phyloP scores from a whole-genome alignment of 371 early-diverging fungal species.

The Smittium mucronatum region DNA sequence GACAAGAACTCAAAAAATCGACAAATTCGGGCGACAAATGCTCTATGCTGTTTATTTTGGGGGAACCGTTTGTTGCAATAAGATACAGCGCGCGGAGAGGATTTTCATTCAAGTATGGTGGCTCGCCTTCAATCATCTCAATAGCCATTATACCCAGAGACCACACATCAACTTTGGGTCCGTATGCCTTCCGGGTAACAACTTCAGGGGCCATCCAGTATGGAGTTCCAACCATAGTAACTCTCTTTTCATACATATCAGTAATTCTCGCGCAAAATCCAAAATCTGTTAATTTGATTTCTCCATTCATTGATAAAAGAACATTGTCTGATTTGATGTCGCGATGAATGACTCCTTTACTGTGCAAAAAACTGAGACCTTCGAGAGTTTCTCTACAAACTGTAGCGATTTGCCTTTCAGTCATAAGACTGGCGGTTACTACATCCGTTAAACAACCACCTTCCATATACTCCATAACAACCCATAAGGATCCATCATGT shows the following conservation, averaged over 20 bases:
- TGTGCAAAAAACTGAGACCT: constrained; percentile 75
- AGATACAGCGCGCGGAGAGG: constrained; percentile 82
- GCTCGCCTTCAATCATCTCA: constrained; percentile 86
- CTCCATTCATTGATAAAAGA: constrained; percentile 55
- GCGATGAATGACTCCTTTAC: constrained; percentile 75
- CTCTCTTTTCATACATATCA: constrained; percentile 58
- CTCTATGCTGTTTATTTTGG: constrained; percentile 78
- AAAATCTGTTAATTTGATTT: constrained; percentile 77
- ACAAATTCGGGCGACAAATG: constrained; percentile 59
- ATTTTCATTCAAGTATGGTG: constrained; percentile 89
- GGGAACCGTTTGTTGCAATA: constrained; percentile 94
- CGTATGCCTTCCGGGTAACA: constrained; percentile 84
- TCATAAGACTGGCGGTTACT: constrained; percentile 83
- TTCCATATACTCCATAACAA: constrained; percentile 96
- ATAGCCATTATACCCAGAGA: constrained; percentile 91
- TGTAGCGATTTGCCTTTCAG: constrained; percentile 87
- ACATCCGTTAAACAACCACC: constrained; percentile 88
- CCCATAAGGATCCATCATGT: constrained; percentile 80
- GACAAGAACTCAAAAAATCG: constrained; percentile 67
- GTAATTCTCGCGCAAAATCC: constrained; percentile 65
- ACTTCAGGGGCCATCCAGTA: constrained; percentile 97
- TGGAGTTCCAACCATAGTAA: constrained; percentile 82
- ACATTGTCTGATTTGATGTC: constrained; percentile 80
- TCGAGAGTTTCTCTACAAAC: constrained; percentile 81
- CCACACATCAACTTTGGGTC: constrained; percentile 94